A percentile compares a stretch with the other conserved stretches of the same genome.
phyloP scores from a whole-genome alignment of 352 stramenopile species.

The Phytophthora boehmeriae region DNA sequence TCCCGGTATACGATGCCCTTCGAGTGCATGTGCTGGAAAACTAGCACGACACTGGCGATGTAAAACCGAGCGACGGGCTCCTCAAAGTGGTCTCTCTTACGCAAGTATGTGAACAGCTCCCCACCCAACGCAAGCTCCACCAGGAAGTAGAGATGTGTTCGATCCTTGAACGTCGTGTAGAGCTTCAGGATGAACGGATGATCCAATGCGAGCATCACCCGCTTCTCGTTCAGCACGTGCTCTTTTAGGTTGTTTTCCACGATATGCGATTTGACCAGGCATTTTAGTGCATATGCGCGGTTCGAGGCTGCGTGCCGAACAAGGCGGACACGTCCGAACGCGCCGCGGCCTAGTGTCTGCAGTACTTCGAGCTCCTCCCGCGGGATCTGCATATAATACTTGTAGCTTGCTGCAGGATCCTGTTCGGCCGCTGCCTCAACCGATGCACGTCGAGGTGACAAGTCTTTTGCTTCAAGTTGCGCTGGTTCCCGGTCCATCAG shows the following conservation, averaged over 20 bases:
- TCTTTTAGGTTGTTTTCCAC: conserved; percentile 92
- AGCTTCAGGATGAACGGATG: conserved; percentile 94
- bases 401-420: conserved; percentile 54
- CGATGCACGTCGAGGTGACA: conserved; percentile 36
- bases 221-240: conserved; percentile 93
- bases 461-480: conserved; percentile 14
- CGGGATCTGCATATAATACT: conserved; percentile 77
- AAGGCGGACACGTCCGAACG: conserved; percentile 91
- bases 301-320: conserved; percentile 73
- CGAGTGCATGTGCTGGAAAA: conserved; percentile 91
- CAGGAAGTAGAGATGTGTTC: conserved; percentile 90
- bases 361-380: conserved; percentile 79
- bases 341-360: conserved; percentile 80
- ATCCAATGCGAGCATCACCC: conserved; percentile 86
- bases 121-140: conserved; percentile 92
- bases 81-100: conserved; percentile 73
- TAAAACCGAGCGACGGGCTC: conserved; percentile 86
- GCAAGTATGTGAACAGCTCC: conserved; percentile 93
- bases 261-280: conserved; percentile 91
- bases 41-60: conserved; percentile 89
- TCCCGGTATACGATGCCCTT: conserved; percentile 92
- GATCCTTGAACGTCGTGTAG: conserved; percentile 90
- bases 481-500: conserved; percentile 74
- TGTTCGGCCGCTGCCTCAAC: conserved; percentile 29
- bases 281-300: conserved; percentile 91